These are phyloP conservation scores for Fusarium sp. DNA, from an alignment of 2,329 filamentous ascomycete genomes.

Conservation along the genomic window DNA sequence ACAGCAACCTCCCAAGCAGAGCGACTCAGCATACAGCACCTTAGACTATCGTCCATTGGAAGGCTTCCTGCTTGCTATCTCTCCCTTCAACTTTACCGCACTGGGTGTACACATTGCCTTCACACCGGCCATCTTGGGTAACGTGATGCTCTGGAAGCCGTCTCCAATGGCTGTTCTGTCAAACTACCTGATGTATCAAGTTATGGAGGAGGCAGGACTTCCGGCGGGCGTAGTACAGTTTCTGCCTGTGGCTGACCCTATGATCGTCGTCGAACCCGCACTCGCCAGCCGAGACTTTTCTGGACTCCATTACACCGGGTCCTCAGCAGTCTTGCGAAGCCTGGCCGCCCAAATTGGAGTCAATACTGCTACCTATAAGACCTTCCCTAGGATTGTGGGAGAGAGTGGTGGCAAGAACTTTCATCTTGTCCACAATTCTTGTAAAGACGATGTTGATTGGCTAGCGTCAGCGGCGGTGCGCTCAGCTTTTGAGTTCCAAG, in stretches of 20 bases:
- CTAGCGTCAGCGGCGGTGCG: constrained; percentile 11
- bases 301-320: constrained; percentile 54
- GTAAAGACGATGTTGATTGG: constrained; percentile 8
- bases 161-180: constrained; percentile 51
- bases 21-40: constrained; percentile 36
- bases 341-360: constrained; percentile 50
- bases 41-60: constrained; percentile 56
- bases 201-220: constrained; percentile 56
- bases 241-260: constrained; percentile 52
- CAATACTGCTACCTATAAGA: constrained; percentile 49
- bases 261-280: constrained; percentile 50
- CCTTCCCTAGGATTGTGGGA: constrained; percentile 60
- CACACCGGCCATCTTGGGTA: constrained; percentile 55
- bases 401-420: constrained; percentile 68
- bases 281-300: constrained; percentile 53
- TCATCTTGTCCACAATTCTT: constrained; percentile 58
- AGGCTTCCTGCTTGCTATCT: constrained; percentile 57
- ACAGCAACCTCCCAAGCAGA: constrained; percentile 14
- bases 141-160: constrained; percentile 58
- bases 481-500: constrained; percentile 18
- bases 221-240: constrained; percentile 55
- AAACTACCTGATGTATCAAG: constrained; percentile 54
- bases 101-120: constrained; percentile 54
- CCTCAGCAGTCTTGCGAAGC: constrained; percentile 53
- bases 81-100: constrained; percentile 59